phyloP scores from a whole-genome alignment of 805 yeast species.

The Candida awuae region DNA sequence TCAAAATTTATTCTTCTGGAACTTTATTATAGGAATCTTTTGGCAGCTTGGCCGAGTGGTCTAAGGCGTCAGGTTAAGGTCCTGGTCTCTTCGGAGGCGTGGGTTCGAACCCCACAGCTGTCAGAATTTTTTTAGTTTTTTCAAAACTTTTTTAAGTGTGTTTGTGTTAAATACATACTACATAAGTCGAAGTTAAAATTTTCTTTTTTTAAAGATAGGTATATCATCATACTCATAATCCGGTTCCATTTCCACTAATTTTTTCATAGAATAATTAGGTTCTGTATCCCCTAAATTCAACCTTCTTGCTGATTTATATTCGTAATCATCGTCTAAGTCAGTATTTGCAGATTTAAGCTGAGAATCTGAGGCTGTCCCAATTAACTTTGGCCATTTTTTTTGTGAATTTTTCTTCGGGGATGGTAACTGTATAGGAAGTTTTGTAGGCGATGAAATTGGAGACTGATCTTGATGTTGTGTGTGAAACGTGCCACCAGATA shows the following conservation, averaged over 20 bases:
- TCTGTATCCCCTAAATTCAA: neutral
- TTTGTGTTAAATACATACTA: too few species aligned
- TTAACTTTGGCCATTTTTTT: constrained; percentile 40
- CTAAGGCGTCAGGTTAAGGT: constrained; percentile 41
- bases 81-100: constrained; percentile 81
- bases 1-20: too few species aligned
- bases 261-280: too few species aligned
- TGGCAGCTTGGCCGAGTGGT: constrained; percentile 41
- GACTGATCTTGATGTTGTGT: constrained; percentile 7
- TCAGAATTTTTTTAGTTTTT: too few species aligned
- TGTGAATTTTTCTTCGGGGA: constrained; percentile 44
- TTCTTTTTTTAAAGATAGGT: constrained; percentile 8
- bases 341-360: constrained; percentile 19
- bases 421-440: constrained; percentile 34
- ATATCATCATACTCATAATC: constrained; percentile 7
- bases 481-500: constrained; percentile 18
- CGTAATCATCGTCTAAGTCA: constrained; percentile 1
- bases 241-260: constrained; percentile 6
- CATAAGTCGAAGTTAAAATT: neutral
- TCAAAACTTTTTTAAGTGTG: too few species aligned
- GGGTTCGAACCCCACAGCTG: constrained; percentile 83
- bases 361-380: constrained; percentile 35
- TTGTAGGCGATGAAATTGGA: constrained; percentile 8
- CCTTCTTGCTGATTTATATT: constrained; percentile 3
- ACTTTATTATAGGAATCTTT: too few species aligned